Evolutionary conservation across 2,329 filamentous ascomycete genomes (phyloP).

Genomic region (Cryphonectria japonica): DNA sequence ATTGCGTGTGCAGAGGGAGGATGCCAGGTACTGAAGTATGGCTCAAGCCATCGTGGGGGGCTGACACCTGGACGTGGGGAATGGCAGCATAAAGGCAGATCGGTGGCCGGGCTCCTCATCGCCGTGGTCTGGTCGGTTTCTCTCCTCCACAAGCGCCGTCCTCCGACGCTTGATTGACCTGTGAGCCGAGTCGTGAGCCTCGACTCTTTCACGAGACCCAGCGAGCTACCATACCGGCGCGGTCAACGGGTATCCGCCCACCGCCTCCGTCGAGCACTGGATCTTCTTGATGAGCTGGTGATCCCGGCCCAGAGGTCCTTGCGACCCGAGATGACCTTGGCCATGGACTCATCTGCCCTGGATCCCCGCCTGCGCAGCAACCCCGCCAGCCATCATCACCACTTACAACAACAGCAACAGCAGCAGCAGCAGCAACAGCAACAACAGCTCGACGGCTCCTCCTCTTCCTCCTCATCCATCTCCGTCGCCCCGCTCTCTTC

Average conservation of each 20-base stretch:
- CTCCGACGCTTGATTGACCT: slow-evolving; percentile 19
- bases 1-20: background rate
- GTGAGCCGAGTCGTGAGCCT: background rate
- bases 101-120: slow-evolving; percentile 21
- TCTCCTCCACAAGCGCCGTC: slow-evolving; percentile 27
- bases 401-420: background rate
- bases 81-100: slow-evolving; percentile 13
- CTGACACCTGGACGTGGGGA: background rate
- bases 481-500: slow-evolving; percentile 17
- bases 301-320: slow-evolving; percentile 9
- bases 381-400: slow-evolving; percentile 1
- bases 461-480: slow-evolving; percentile 20
- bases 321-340: slow-evolving; percentile 10
- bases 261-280: background rate
- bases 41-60: background rate
- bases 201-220: slow-evolving; percentile 5
- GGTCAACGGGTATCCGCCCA: slow-evolving; percentile 9
- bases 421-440: background rate
- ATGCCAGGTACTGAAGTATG: background rate
- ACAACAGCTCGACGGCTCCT: background rate
- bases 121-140: slow-evolving; percentile 23
- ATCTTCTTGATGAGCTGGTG: slow-evolving; percentile 7
- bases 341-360: slow-evolving; percentile 28
- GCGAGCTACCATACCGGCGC: slow-evolving; percentile 1
- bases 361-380: slow-evolving; percentile 30